Conservation (phyloP, 2,329 filamentous ascomycete species). For the Fusarium agapanthi region DNA sequence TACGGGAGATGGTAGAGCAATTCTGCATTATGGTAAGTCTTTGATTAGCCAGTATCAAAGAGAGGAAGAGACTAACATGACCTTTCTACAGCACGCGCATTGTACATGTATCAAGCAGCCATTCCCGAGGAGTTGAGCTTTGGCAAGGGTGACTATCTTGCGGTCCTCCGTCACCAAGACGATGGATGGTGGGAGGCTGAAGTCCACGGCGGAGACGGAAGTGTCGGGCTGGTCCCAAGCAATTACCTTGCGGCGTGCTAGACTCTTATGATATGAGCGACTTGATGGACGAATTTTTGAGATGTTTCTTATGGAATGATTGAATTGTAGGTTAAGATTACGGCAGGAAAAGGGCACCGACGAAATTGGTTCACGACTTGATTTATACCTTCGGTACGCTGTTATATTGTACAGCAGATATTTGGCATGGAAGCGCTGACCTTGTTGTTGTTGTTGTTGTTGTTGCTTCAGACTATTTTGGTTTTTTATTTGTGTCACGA, state of each 20-base stretch:
- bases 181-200: conserved; percentile 99
- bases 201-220: conserved; percentile 74
- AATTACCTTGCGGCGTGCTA: conserved; percentile 70
- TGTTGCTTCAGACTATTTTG: conserved; percentile 6
- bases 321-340: conserved; percentile 1
- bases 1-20: conserved; percentile 84
- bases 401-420: conserved; percentile 5
- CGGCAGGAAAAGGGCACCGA: conserved; percentile 1
- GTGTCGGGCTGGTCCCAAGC: conserved; percentile 70
- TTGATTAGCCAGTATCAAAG: not conserved
- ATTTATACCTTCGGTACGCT: conserved; percentile 29
- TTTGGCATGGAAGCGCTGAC: conserved; percentile 28
- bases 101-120: conserved; percentile 93
- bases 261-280: conserved; percentile 24
- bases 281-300: conserved; percentile 9
- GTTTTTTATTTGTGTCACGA: conserved; percentile 23
- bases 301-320: not conserved
- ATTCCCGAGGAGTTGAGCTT: conserved; percentile 97
- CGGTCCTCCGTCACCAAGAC: conserved; percentile 89
- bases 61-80: conserved; percentile 32
- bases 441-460: not conserved
- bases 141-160: conserved; percentile 88
- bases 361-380: conserved; percentile 20
- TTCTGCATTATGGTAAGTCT: conserved; percentile 91
- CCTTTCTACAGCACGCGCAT: conserved; percentile 74